Conservation (phyloP, 1,284 basidiomycete species). For the Rhizoctonia solani region DNA sequence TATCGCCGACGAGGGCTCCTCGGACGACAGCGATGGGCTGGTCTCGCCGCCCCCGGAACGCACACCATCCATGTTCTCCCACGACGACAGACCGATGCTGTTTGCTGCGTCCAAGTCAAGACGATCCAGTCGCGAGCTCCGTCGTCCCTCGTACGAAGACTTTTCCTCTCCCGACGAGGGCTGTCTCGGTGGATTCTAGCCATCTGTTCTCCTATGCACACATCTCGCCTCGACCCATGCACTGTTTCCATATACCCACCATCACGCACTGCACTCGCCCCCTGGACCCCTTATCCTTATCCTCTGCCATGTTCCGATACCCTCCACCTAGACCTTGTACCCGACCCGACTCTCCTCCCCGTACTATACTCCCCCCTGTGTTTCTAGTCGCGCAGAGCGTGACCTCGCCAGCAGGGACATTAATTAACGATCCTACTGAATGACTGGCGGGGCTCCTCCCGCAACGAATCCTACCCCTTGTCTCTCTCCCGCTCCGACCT, state of each 20-base stretch:
- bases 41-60: slow-evolving; percentile 3
- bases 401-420: too few relatives aligned
- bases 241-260: neutral
- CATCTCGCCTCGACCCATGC: slow-evolving; percentile 7
- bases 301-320: too few relatives aligned
- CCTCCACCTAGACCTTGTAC: too few relatives aligned
- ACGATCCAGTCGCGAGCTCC: neutral
- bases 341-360: too few relatives aligned
- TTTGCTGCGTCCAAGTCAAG: slow-evolving; percentile 23
- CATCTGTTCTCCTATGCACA: neutral
- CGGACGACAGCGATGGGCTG: slow-evolving; percentile 29
- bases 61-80: neutral
- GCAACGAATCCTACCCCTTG: too few relatives aligned
- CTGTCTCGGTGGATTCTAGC: slow-evolving; percentile 24
- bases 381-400: too few relatives aligned
- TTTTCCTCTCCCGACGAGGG: slow-evolving; percentile 24
- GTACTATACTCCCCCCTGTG: too few relatives aligned
- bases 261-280: too few relatives aligned
- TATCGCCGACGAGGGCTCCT: slow-evolving; percentile 25
- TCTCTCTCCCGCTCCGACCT: too few relatives aligned
- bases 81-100: slow-evolving; percentile 12
- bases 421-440: too few relatives aligned
- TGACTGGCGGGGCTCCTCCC: too few relatives aligned
- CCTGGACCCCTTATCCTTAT: too few relatives aligned
- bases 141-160: neutral